A percentile compares a stretch with the other conserved stretches of the same genome.
Evolutionary conservation across 176 grass and related monocot genomes (phyloP).

Genomic region (Triticum dicoccoides): DNA sequence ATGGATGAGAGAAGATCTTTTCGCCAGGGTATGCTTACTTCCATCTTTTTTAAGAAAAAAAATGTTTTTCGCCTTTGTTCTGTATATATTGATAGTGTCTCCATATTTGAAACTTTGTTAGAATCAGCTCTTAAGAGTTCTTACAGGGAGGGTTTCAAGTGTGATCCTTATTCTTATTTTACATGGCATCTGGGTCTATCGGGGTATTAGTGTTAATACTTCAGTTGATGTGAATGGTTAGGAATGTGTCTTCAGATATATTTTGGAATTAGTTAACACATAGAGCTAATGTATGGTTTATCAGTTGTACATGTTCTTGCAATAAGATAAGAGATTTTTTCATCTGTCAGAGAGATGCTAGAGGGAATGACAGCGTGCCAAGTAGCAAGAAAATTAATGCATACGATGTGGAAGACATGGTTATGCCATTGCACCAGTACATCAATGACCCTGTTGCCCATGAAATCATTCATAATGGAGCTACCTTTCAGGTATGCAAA

Average conservation of each 20-base stretch:
- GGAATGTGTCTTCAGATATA: background rate
- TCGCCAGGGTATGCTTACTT: constrained; percentile 61
- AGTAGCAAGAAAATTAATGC: constrained; percentile 55
- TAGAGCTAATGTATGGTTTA: background rate
- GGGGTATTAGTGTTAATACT: background rate
- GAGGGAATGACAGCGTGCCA: constrained; percentile 30
- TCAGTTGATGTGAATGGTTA: constrained; percentile 11
- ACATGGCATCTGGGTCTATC: background rate
- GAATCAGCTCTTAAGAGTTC: background rate
- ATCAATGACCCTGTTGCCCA: constrained; percentile 85
- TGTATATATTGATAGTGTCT: background rate
- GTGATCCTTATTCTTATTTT: background rate
- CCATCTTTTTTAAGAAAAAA: background rate
- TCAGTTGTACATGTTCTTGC: constrained; percentile 7
- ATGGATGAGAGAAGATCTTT: constrained; percentile 97
- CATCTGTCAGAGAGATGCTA: constrained; percentile 66
- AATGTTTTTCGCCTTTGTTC: no score
- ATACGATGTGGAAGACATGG: constrained; percentile 89
- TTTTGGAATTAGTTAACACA: constrained; percentile 2
- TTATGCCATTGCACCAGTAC: constrained; percentile 86
- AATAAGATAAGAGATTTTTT: constrained; percentile 20
- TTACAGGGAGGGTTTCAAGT: background rate
- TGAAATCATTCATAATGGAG: constrained; percentile 96
- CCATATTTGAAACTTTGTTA: background rate
- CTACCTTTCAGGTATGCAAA: constrained; percentile 87